Evolutionary conservation across 805 yeast species (phyloP), one percentile per base, ranked within the genome.

Genomic region (Myxozyma udenii): DNA sequence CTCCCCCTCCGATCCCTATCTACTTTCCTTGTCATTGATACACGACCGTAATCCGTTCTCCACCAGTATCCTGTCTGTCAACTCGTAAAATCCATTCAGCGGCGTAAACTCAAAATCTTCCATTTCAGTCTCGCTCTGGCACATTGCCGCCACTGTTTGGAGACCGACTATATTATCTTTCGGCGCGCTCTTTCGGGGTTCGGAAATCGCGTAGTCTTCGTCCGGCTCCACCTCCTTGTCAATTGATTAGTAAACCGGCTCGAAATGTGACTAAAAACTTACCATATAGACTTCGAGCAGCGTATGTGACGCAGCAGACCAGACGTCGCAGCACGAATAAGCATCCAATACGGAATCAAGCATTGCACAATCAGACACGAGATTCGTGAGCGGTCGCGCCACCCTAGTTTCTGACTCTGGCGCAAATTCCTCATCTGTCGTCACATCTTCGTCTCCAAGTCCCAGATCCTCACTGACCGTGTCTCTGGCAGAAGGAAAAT

Each of bases 211-310:
- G 11, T 33, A 49, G 9, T 22, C 18, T 16, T 53, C 57, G 44
- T 50, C 58, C 21, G 16, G 3, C 18, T 50, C 54, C 1, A 42
- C 38, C 12, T 26, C 35, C 57, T 28, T 14, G 11, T 21, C 16
- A 21, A 5, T 2, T 11, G 3, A 25, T 44, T 26, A 22, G 26
- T 24, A 2, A 26, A 12, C 30, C 4, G n/a, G 16, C 26, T 19
- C 19, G 18, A 16, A 35, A n/a, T 16, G 19, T 33, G 12, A 6
- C 22, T n/a, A 30, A 3, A 18, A 6, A 44, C 58, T 26, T 47
- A 54, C 58, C 39, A 42, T 4, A 25, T 48, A 51, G 18, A 54
- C 58, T 24, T 54, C 50, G 19, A 46, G 37, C 11, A 30, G 19
- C 5, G 52, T 54, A 39, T 53, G 59, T 12, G 41, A 18, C 24